A percentile compares a stretch with the other conserved stretches of the same genome.
phyloP scores from a whole-genome alignment of 306 rosid genomes.

The Casuarina glauca region DNA sequence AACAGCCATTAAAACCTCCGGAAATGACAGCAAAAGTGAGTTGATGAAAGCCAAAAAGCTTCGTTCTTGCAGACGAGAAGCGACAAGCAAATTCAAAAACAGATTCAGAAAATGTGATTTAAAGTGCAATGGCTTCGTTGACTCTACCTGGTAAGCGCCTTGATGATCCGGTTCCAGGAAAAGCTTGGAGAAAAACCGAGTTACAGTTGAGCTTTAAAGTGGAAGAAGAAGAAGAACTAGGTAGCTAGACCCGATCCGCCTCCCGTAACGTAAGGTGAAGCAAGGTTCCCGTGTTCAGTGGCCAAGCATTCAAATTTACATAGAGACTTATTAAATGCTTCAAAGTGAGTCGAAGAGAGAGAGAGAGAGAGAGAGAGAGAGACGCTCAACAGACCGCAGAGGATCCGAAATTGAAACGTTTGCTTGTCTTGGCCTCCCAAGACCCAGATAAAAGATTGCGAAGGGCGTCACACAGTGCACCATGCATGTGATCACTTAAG shows the following conservation, averaged over 20 bases:
- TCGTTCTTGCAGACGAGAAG: not conserved
- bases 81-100: not conserved
- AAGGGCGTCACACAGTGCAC: not conserved
- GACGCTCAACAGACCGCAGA: slow-evolving; percentile 2
- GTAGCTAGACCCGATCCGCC: slow-evolving; percentile 41
- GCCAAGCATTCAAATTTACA: slow-evolving; percentile 47
- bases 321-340: slow-evolving; percentile 53
- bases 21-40: not conserved
- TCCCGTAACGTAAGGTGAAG: slow-evolving; percentile 30
- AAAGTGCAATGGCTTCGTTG: not conserved
- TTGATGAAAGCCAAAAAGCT: not conserved
- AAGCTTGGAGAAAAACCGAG: slow-evolving; percentile 7
- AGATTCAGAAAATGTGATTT: not conserved
- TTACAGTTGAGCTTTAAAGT: not conserved
- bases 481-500: not conserved
- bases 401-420: slow-evolving; percentile 41
- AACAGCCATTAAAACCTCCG: not conserved
- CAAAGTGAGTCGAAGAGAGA: slow-evolving; percentile 19
- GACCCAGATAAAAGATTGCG: slow-evolving; percentile 8
- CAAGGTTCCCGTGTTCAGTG: slow-evolving; percentile 47
- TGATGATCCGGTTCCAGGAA: slow-evolving; percentile 12
- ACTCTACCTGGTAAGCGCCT: slow-evolving; percentile 31
- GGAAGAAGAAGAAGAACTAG: not conserved
- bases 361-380: slow-evolving; percentile 19
- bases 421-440: slow-evolving; percentile 9